Evolutionary conservation across 1,139 yeast genomes (phyloP).

Genomic region (Pichia sp.): DNA sequence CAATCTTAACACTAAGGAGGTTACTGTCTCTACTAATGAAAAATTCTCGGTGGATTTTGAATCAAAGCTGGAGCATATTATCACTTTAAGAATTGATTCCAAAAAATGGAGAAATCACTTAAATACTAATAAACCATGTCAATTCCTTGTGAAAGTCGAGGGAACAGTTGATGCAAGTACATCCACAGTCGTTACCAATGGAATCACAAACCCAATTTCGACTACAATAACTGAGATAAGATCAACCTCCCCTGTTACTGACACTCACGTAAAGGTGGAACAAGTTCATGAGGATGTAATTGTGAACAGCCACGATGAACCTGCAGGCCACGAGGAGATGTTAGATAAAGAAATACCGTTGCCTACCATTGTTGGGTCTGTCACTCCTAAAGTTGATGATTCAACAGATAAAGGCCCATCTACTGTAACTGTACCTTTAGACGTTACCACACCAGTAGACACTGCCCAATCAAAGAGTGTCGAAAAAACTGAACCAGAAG

Average conservation of each 20-base stretch:
- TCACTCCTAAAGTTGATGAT: not conserved
- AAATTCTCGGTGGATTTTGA: constrained; percentile 8
- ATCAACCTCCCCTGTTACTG: not conserved
- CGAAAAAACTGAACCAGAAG: no score
- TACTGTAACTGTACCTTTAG: no score
- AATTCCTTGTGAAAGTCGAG: constrained; percentile 3
- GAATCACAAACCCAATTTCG: not conserved
- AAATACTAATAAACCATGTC: not conserved
- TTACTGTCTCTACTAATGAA: constrained; percentile 24
- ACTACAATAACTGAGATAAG: not conserved
- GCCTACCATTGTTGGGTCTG: not conserved
- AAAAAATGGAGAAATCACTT: constrained; percentile 6
- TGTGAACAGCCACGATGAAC: not conserved
- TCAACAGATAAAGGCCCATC: no score
- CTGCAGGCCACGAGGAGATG: not conserved
- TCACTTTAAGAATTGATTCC: constrained; percentile 13
- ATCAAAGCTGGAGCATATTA: constrained; percentile 1
- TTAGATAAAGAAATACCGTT: no score
- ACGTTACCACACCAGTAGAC: no score
- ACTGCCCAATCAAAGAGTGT: no score
- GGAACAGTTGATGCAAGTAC: constrained; percentile 1
- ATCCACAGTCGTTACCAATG: not conserved
- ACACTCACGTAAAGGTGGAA: not conserved
- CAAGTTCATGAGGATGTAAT: not conserved
- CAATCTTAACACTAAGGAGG: constrained; percentile 18